Base-by-base conservation (phyloP, 345 rosid genomes). In the Hypericum perforatum region DNA sequence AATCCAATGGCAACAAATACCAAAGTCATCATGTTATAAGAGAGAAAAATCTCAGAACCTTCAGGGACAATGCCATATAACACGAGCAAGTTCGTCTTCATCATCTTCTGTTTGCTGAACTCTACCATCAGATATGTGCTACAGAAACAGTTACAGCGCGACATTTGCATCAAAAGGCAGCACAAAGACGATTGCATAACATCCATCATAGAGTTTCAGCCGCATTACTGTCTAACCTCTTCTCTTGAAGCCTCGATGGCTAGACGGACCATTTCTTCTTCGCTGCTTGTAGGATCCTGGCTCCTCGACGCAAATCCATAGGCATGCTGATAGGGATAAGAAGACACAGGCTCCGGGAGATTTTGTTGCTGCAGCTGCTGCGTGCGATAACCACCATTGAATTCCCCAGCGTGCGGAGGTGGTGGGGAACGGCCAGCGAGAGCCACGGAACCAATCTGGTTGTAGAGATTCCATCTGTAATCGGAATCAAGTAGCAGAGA, bases 221-320 rank as follows among this genome's bases (percentile, higher is more conserved):
- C 32, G 32, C 32, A 51, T 63, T 39, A 57, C 56, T 57, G 70
- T 56, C 57, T 64, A 69, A 70, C 76, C 63, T 79, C 91, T 52
- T 53, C 68, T 65, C 65, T 77, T 11, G 97, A 90, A 74, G 94
- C 89, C 75, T 80, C 91, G 52, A 86, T 75, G 38, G 94, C 97
- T 57, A 74, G 70, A 70, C 70, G 81, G 49, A 86, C 43, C 89
- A 86, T 82, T 66, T 84, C 82, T 41, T 82, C 84, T 63, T 86
- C 96, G n/a, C 62, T 43, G 70, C 73, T 75, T 42, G 67, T 51
- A 16, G 66, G 40, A 14, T 42, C 63, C 54, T 39, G 54, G 61
- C 69, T 72, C 45, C 73, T 64, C 10, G 56, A 36, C 60, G 65
- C 60, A 69, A 62, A 69, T 45, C 64, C 72, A 56, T 51, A 57